Conservation (phyloP, 192 early-diverging fungal genomes). For the Coemansia sp. region DNA sequence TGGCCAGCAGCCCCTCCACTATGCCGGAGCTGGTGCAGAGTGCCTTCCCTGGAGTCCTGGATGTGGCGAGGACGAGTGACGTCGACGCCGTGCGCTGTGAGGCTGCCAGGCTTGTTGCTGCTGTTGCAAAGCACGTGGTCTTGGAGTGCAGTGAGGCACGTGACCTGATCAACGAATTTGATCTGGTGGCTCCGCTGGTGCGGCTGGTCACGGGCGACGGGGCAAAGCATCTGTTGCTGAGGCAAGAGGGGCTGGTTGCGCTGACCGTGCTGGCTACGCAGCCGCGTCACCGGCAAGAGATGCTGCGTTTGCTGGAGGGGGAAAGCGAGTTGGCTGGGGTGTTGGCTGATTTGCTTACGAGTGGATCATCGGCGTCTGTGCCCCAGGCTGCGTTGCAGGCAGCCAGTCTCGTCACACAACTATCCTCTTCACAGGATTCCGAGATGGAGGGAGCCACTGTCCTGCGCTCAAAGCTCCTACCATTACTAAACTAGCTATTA, state of each 20-base stretch:
- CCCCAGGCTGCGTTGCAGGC: constrained; percentile 42
- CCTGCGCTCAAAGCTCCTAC: constrained; percentile 5
- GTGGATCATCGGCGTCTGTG: constrained; percentile 14
- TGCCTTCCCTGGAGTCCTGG: constrained; percentile 21
- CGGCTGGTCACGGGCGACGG: constrained; percentile 36
- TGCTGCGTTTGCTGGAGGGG: constrained; percentile 11
- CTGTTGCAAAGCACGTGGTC: constrained; percentile 20
- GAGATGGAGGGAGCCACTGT: constrained; percentile 7
- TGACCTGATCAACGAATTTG: constrained; percentile 10
- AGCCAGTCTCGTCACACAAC: constrained; percentile 35
- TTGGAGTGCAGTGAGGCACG: background rate
- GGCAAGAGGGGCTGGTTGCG: constrained; percentile 47
- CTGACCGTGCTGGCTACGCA: constrained; percentile 31
- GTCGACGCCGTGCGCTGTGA: constrained; percentile 51
- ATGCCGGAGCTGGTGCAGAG: constrained; percentile 9
- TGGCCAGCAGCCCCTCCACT: constrained; percentile 1
- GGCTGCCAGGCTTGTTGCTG: constrained; percentile 39
- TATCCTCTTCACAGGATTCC: background rate
- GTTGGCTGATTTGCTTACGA: constrained; percentile 7
- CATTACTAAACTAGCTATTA: background rate
- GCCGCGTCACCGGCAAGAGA: constrained; percentile 1
- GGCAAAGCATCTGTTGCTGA: constrained; percentile 42
- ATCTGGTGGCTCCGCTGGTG: constrained; percentile 33
- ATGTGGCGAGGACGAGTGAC: constrained; percentile 22
- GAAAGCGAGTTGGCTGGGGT: constrained; percentile 7